Conservation (phyloP, 345 rosid species). For the Brassica incana region DNA sequence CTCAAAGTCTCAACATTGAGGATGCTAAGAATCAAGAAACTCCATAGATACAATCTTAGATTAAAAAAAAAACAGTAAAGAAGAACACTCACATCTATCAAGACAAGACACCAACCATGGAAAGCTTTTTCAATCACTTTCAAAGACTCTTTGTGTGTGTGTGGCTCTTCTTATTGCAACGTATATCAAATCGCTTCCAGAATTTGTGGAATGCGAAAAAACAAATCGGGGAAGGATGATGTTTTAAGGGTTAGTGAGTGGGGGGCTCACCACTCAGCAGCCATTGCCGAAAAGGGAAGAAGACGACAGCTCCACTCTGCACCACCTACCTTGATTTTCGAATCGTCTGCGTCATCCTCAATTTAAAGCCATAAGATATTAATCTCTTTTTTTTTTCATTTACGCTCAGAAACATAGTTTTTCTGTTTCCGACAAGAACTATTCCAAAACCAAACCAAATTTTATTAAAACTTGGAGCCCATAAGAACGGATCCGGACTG, state of each 20-base stretch:
- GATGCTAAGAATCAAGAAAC: background rate
- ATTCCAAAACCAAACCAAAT: background rate
- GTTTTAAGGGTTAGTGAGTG: conserved; percentile 16
- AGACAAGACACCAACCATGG: conserved; percentile 26
- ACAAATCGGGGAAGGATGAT: background rate
- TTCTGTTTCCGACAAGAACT: background rate
- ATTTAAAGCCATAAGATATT: conserved; percentile 16
- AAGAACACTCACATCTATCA: background rate
- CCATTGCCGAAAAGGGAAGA: conserved; percentile 8
- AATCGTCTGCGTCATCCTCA: conserved; percentile 20
- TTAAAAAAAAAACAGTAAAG: background rate
- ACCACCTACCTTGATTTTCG: conserved; percentile 33
- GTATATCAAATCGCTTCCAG: background rate
- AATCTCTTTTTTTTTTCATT: background rate
- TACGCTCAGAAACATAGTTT: background rate
- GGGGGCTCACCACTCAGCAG: conserved; percentile 20
- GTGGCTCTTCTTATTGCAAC: conserved; percentile 19
- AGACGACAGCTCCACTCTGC: conserved; percentile 9
- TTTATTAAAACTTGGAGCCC: background rate
- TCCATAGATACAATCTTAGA: background rate
- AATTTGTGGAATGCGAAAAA: background rate
- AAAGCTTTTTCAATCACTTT: conserved; percentile 5
- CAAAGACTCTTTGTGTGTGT: background rate
- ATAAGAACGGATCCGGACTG: background rate
- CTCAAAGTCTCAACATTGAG: background rate